Evolutionary conservation across 1,284 basidiomycete species (phyloP).

Genomic region (Ceratobasidium sp.): DNA sequence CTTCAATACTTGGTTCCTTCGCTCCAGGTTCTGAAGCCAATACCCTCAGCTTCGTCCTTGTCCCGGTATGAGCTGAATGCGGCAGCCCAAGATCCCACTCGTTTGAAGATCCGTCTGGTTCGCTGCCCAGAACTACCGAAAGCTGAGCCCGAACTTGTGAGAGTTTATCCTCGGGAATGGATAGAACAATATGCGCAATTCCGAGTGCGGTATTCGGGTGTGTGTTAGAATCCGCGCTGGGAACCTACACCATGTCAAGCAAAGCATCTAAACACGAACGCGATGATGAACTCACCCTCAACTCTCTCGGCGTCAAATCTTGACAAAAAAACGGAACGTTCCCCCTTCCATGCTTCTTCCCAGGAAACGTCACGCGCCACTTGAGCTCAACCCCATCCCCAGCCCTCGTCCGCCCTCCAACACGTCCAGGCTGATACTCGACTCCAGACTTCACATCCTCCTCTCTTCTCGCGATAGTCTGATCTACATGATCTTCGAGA

Average conservation of each 20-base stretch:
- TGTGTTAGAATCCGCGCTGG: not conserved
- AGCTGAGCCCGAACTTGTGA: not conserved
- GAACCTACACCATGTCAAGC: not conserved
- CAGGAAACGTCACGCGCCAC: slow-evolving; percentile 69
- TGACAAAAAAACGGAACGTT: slow-evolving; percentile 76
- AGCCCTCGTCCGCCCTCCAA: slow-evolving; percentile 66
- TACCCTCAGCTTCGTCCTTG: slow-evolving; percentile 15
- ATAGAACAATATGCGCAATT: slow-evolving; percentile 20
- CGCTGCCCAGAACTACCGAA: slow-evolving; percentile 7
- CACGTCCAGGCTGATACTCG: slow-evolving; percentile 61
- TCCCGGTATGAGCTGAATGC: not conserved
- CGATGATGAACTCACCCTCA: slow-evolving; percentile 64
- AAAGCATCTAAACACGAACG: not conserved
- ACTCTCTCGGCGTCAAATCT: slow-evolving; percentile 70
- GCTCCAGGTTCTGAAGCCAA: not conserved
- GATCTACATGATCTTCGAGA: slow-evolving; percentile 58
- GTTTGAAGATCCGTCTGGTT: not conserved
- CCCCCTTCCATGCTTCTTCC: slow-evolving; percentile 53
- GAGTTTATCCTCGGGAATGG: slow-evolving; percentile 5
- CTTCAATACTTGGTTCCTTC: slow-evolving; percentile 1
- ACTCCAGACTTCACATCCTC: slow-evolving; percentile 56
- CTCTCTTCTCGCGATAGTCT: slow-evolving; percentile 61
- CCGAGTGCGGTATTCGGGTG: slow-evolving; percentile 25
- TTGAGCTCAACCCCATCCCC: slow-evolving; percentile 66
- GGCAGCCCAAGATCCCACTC: slow-evolving; percentile 37